Evolutionary conservation across 345 rosid genomes (phyloP).

Genomic region (Melastoma malabathricum): DNA sequence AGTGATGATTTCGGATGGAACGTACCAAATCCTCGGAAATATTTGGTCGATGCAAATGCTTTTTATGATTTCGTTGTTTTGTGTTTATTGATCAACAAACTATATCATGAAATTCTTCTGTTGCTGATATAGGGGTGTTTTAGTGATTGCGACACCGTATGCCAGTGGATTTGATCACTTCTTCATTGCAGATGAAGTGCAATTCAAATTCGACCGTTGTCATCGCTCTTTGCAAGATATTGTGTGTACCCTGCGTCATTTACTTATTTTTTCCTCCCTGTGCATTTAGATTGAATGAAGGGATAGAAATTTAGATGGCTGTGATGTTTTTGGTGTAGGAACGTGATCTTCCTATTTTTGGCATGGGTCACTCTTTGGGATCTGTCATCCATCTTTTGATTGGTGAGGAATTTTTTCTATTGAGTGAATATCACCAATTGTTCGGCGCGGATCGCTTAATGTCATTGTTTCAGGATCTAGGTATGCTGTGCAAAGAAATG

Average conservation of each 20-base stretch:
- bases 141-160: slow-evolving; percentile 96
- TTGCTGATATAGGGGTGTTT: slow-evolving; percentile 50
- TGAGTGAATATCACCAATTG: not conserved
- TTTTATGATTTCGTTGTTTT: too few species aligned
- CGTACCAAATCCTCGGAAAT: too few species aligned
- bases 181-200: slow-evolving; percentile 90
- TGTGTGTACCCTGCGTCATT: slow-evolving; percentile 27
- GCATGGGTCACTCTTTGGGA: slow-evolving; percentile 93
- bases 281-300: too few species aligned
- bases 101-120: not conserved
- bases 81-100: too few species aligned
- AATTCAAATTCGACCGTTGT: slow-evolving; percentile 86
- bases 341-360: slow-evolving; percentile 83
- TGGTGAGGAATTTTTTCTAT: slow-evolving; percentile 27
- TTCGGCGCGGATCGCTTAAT: slow-evolving; percentile 6
- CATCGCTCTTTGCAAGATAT: slow-evolving; percentile 55
- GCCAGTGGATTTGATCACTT: slow-evolving; percentile 96
- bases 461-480: slow-evolving; percentile 52
- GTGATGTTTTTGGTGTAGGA: slow-evolving; percentile 24
- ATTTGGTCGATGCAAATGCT: too few species aligned
- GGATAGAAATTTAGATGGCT: too few species aligned
- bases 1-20: too few species aligned
- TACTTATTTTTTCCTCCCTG: slow-evolving; percentile 1
- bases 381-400: slow-evolving; percentile 91
- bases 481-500: slow-evolving; percentile 86